Conservation (phyloP, 805 yeast genomes). For the Metschnikowia corniflorae region DNA sequence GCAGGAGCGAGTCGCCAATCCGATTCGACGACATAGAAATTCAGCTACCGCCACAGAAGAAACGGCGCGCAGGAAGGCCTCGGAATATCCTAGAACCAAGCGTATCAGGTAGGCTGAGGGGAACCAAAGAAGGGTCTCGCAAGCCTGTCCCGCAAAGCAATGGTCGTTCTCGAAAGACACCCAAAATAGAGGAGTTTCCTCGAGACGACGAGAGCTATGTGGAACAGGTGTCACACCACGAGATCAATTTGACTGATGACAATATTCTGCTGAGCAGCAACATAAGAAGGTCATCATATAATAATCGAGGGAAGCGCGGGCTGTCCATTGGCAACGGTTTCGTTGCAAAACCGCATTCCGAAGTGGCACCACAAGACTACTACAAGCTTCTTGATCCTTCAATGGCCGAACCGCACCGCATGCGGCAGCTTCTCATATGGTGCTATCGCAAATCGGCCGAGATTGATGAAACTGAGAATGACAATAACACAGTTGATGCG, state of each 20-base stretch:
- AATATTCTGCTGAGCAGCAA: constrained; percentile 1
- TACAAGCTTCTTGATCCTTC: constrained; percentile 59
- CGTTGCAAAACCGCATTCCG: constrained; percentile 62
- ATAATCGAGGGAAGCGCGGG: constrained; percentile 64
- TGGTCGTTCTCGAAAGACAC: constrained; percentile 3
- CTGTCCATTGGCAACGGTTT: constrained; percentile 76
- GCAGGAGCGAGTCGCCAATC: not conserved
- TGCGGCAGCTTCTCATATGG: constrained; percentile 71
- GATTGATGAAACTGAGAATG: constrained; percentile 21
- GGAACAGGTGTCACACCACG: constrained; percentile 31
- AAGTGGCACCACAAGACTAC: constrained; percentile 51
- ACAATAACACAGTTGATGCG: constrained; percentile 26
- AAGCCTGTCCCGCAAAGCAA: constrained; percentile 1
- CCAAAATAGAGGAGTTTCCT: constrained; percentile 2
- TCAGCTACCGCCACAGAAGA: constrained; percentile 4
- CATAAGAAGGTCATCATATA: constrained; percentile 37
- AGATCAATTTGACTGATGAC: constrained; percentile 18
- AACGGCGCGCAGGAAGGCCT: constrained; percentile 3
- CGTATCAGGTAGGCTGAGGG: no score
- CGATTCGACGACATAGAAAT: constrained; percentile 12
- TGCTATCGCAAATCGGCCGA: constrained; percentile 51
- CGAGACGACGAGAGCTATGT: constrained; percentile 22
- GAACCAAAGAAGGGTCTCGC: not conserved
- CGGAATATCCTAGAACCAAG: not conserved
- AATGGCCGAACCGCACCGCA: constrained; percentile 67